Conservation (phyloP, 176 grass and related monocot genomes). For the Bolboschoenus planiculmis region DNA sequence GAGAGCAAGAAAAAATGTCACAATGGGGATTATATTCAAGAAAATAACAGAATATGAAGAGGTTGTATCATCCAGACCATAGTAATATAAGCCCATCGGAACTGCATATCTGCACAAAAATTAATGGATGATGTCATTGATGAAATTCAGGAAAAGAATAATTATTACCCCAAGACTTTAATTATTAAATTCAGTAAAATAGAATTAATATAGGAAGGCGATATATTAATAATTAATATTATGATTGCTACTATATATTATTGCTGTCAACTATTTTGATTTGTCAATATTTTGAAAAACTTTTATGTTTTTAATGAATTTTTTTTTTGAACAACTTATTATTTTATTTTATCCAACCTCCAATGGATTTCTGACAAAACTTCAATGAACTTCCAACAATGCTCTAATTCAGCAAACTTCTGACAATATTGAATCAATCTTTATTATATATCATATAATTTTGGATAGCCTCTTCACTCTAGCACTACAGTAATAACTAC, state of each 20-base stretch:
- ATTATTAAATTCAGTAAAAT: not conserved
- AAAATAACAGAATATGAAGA: slow-evolving; percentile 44
- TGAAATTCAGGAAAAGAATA: not conserved
- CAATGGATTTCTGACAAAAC: too few species aligned
- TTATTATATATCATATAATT: too few species aligned
- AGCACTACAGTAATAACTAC: too few species aligned
- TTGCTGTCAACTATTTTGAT: too few species aligned
- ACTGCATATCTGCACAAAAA: slow-evolving; percentile 33
- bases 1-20: slow-evolving; percentile 43
- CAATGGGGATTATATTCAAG: slow-evolving; percentile 36
- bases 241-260: not conserved
- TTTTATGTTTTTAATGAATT: too few species aligned
- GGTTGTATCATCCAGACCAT: slow-evolving; percentile 41
- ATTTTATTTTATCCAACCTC: not conserved
- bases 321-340: not conserved
- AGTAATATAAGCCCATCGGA: slow-evolving; percentile 49
- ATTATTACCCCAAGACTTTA: not conserved
- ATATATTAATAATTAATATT: not conserved
- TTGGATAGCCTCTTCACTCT: too few species aligned
- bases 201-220: not conserved
- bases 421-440: not conserved
- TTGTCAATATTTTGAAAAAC: too few species aligned
- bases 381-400: not conserved
- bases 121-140: not conserved
- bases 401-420: not conserved